Percentiles rank a stretch among this genome's conserved stretches.
phyloP scores from a whole-genome alignment of 257 asterid genomes.

The Thymus mandschuricus region DNA sequence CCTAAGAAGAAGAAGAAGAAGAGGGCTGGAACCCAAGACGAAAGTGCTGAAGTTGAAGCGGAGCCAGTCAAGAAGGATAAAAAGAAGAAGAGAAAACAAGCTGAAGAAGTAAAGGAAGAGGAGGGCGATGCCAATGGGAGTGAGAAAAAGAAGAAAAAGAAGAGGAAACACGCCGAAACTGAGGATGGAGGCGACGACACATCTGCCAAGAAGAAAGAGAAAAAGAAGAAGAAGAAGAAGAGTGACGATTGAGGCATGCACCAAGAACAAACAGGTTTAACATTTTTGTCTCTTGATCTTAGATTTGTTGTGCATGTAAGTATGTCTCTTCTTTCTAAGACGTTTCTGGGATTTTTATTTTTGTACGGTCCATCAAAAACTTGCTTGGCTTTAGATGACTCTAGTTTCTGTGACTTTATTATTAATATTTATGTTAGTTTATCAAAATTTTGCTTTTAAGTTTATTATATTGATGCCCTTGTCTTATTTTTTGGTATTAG shows the following conservation, averaged over 20 bases:
- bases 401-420: background rate
- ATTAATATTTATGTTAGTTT: too few relatives aligned
- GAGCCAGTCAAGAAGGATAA: conserved; percentile 45
- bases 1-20: conserved; percentile 49
- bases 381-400: conserved; percentile 9
- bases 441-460: conserved; percentile 1
- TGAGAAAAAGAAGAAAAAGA: conserved; percentile 66
- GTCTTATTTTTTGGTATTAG: too few relatives aligned
- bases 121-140: conserved; percentile 38
- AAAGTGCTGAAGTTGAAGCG: conserved; percentile 40
- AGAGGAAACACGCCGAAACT: conserved; percentile 63
- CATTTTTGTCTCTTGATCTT: conserved; percentile 36
- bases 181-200: conserved; percentile 45
- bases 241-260: conserved; percentile 45
- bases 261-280: conserved; percentile 17
- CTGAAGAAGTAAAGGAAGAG: conserved; percentile 34
- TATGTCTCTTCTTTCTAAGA: conserved; percentile 10
- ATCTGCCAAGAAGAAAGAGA: conserved; percentile 44
- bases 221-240: conserved; percentile 55
- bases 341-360: background rate
- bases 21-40: conserved; percentile 26
- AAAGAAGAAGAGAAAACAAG: conserved; percentile 56
- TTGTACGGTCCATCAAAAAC: background rate
- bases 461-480: background rate
- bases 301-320: conserved; percentile 32